Conservation (phyloP, 305 asterid species). For the Fraxinus greggii region DNA sequence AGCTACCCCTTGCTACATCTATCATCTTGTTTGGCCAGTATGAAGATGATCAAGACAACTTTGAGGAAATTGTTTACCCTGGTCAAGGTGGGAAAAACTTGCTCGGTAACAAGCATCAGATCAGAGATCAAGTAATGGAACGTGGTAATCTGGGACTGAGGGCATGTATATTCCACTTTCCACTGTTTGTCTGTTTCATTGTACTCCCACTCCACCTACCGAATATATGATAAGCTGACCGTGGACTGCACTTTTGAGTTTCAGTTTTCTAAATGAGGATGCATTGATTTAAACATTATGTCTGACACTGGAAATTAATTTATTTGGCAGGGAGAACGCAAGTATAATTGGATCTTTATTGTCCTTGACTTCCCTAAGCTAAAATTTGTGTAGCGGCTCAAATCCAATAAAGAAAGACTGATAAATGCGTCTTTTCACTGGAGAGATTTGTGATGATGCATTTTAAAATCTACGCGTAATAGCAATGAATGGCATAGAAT, state of each 20-base stretch:
- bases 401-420: background rate
- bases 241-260: background rate
- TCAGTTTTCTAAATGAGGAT: background rate
- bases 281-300: background rate
- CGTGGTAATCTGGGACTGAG: slow-evolving; percentile 79
- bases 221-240: background rate
- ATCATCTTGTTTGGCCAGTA: too few species aligned
- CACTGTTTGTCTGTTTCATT: background rate
- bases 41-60: too few species aligned
- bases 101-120: slow-evolving; percentile 67
- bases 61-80: slow-evolving; percentile 46
- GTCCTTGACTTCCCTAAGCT: background rate
- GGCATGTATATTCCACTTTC: slow-evolving; percentile 36
- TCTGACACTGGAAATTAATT: background rate
- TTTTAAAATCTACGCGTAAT: background rate
- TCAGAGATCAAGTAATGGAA: slow-evolving; percentile 57
- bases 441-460: background rate
- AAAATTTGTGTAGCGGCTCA: background rate
- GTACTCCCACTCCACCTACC: background rate
- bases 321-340: background rate
- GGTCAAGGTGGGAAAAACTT: slow-evolving; percentile 94
- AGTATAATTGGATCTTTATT: background rate
- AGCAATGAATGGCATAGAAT: background rate
- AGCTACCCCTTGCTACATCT: too few species aligned
- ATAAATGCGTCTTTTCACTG: background rate